Percentiles rank a stretch among this genome's conserved stretches.
phyloP scores from a whole-genome alignment of 768 basidiomycete species.

The Boletus subparvulus region DNA sequence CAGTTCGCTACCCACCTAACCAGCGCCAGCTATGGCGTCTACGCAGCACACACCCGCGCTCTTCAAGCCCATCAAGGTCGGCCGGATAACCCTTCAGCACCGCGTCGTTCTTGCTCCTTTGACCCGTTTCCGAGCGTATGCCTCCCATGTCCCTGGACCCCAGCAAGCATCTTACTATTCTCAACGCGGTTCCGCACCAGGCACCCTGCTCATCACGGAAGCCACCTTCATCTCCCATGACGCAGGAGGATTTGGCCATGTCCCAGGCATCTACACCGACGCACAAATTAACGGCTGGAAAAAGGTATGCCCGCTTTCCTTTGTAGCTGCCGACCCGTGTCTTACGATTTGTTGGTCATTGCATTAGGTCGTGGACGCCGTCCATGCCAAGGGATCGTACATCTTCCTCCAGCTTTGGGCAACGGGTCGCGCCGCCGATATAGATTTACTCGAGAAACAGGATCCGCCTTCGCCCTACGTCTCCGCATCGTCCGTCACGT shows the following conservation, averaged over 20 bases:
- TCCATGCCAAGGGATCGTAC: neutral
- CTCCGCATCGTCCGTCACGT: constrained; percentile 31
- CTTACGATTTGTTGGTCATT: neutral
- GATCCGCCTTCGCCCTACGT: constrained; percentile 35
- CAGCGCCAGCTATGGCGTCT: neutral
- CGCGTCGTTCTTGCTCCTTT: neutral
- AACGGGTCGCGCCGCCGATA: constrained; percentile 47
- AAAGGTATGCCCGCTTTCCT: neutral
- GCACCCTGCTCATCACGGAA: constrained; percentile 58
- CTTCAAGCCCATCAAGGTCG: neutral
- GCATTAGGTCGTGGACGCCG: constrained; percentile 4
- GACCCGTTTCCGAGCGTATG: constrained; percentile 3
- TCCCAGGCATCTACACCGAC: neutral
- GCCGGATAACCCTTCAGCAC: neutral
- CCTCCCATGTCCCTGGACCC: constrained; percentile 36
- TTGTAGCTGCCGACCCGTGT: neutral
- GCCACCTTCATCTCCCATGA: constrained; percentile 46
- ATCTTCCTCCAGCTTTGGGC: constrained; percentile 38
- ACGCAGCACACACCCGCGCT: neutral
- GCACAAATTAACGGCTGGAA: neutral
- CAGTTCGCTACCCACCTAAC: neutral
- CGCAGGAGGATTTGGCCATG: neutral
- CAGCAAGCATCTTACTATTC: constrained; percentile 44
- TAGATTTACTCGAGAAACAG: constrained; percentile 3
- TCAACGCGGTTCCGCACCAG: constrained; percentile 46